Conservation (phyloP, 116 monocot species). For the Cymodocea nodosa region DNA sequence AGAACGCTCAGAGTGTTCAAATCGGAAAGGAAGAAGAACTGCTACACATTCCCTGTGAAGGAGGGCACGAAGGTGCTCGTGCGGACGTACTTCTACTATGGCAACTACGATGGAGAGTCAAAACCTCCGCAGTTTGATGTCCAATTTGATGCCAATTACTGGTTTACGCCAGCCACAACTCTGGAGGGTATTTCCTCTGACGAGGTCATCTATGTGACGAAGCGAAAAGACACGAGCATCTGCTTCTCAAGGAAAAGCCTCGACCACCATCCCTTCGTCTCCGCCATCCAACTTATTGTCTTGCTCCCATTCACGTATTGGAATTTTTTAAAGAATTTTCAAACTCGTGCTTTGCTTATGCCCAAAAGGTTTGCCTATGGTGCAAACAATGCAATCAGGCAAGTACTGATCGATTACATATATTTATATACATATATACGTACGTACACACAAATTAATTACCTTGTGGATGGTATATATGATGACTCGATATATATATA, state of each 20-base stretch:
- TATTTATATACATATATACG: too few species aligned
- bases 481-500: too few species aligned
- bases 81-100: slow-evolving; percentile 21
- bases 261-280: slow-evolving; percentile 15
- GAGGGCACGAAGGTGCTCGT: slow-evolving; percentile 11
- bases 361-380: too few species aligned
- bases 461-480: too few species aligned
- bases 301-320: too few species aligned
- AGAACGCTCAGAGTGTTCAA: slow-evolving; percentile 3
- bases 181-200: neutral
- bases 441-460: too few species aligned
- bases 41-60: slow-evolving; percentile 8
- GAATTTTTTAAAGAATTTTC: too few species aligned
- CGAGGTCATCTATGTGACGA: slow-evolving; percentile 15
- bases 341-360: too few species aligned
- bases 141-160: slow-evolving; percentile 18
- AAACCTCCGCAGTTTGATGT: slow-evolving; percentile 24
- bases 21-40: slow-evolving; percentile 2
- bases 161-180: slow-evolving; percentile 4
- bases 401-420: too few species aligned
- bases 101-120: slow-evolving; percentile 26
- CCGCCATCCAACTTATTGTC: too few species aligned
- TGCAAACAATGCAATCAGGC: too few species aligned
- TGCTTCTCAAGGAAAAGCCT: slow-evolving; percentile 14
- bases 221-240: slow-evolving; percentile 5